Evolutionary conservation across 208 protist genomes (phyloP), one percentile per base, ranked within the genome.

Genomic region (Trypanosoma boissoni): DNA sequence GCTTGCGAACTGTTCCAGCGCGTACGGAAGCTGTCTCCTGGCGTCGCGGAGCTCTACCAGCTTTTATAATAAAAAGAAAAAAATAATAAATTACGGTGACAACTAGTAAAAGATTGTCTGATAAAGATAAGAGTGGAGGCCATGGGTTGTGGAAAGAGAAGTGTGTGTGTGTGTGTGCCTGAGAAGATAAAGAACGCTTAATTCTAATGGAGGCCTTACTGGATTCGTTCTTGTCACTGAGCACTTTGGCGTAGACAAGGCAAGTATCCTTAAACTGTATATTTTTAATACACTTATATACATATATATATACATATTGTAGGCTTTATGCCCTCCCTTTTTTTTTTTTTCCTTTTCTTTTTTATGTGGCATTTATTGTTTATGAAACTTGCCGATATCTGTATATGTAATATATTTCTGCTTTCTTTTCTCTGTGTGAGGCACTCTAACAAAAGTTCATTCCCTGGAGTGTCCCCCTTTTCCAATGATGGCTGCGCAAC

Each of bases 1-100:
- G 85, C 89, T 9, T 90, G 85, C 46, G 63, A 85, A 29, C 57
- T 93, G 29, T 91, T 95, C 52, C 83, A 83, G 67, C 61, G 70
- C 3, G 80, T 95, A 2, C 46, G 72, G 4, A 82, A 83, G 26
- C 55, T 95, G 12, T 93, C 86, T 0, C 72, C 66, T 14, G 88
- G 79, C 5, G 83, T 95, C 0, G 88, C 86, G 16, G 78, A 73
- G 26, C 65, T 95, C 4, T 95, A 88, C 54, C 82, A 91, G 42
- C 67, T 94, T n/a, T 91, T 71, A 75, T 10, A 46, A 42, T 29
- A 54, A 34, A 39, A 39, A 12, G 12, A 39, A 39, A 39, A 39
- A 12, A 39, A 39, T 16, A 39, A 39, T 16, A 39, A 39, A 39
- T 39, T 6, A 12, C 12, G 34, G 34, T 6, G 34, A 39, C 8